Conservation (phyloP, 1,284 basidiomycete species). For the Lentinula novae-zelandiae region DNA sequence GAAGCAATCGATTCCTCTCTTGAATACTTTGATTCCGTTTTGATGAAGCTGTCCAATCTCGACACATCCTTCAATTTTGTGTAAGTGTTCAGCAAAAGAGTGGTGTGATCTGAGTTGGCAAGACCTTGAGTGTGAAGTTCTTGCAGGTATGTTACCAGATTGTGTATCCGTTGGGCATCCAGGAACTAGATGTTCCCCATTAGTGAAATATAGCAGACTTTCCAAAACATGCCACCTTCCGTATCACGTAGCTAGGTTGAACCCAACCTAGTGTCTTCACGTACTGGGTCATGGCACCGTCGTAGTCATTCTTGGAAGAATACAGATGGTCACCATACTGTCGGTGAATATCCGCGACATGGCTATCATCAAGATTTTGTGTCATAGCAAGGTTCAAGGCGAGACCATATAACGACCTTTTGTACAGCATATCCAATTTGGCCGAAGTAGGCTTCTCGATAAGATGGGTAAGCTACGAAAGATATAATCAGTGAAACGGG, state of each 20-base stretch:
- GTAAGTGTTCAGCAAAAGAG: conserved; percentile 92
- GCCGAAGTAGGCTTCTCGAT: conserved; percentile 76
- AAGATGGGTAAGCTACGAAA: conserved; percentile 59
- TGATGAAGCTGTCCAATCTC: conserved; percentile 90
- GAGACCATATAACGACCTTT: conserved; percentile 69
- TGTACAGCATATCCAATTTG: conserved; percentile 82
- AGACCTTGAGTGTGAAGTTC: conserved; percentile 87
- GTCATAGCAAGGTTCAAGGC: conserved; percentile 79
- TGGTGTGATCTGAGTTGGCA: conserved; percentile 96
- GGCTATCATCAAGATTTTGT: conserved; percentile 66
- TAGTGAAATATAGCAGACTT: neutral
- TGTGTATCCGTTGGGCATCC: conserved; percentile 93
- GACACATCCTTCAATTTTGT: conserved; percentile 93
- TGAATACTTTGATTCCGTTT: conserved; percentile 61
- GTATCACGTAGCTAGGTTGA: conserved; percentile 94
- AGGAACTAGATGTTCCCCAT: conserved; percentile 64
- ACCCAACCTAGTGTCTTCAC: conserved; percentile 86
- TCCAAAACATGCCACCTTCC: conserved; percentile 62
- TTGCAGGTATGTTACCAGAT: conserved; percentile 94
- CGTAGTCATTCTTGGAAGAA: conserved; percentile 80
- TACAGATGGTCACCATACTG: conserved; percentile 94
- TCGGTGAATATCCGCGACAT: conserved; percentile 81
- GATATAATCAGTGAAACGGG: neutral
- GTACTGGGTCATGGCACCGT: conserved; percentile 91
- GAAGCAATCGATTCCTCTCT: conserved; percentile 31